These are phyloP conservation scores for Nannochloropsis salina DNA, from an alignment of 108 stramenopile genomes.

Conservation along the genomic window DNA sequence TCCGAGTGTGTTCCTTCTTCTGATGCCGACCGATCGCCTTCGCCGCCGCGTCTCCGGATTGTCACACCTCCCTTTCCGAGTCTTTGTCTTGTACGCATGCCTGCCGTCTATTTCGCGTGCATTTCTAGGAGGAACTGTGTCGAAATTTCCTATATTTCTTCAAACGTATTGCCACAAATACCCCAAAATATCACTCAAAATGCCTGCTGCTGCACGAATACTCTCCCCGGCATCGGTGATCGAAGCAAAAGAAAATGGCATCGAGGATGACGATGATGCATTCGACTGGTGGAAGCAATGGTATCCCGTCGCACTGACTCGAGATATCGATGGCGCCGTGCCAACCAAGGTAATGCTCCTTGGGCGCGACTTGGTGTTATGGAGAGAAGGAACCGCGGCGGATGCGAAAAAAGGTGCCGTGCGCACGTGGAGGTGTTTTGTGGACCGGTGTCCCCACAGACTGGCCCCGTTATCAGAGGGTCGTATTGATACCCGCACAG, in stretches of 20 bases:
- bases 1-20: too few species aligned
- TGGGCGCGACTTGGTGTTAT: slow-evolving; percentile 37
- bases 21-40: too few species aligned
- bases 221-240: too few species aligned
- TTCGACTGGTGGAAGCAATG: slow-evolving; percentile 37
- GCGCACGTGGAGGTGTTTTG: neutral
- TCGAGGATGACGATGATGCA: neutral
- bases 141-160: neutral
- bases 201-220: too few species aligned
- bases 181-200: too few species aligned
- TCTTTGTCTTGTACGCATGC: neutral
- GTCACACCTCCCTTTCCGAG: too few species aligned
- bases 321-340: slow-evolving; percentile 31
- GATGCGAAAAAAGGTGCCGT: slow-evolving; percentile 24
- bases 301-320: slow-evolving; percentile 37
- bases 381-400: slow-evolving; percentile 26
- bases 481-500: slow-evolving; percentile 60
- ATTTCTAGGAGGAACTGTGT: neutral
- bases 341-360: slow-evolving; percentile 31
- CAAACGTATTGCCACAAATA: too few species aligned
- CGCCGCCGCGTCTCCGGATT: too few species aligned
- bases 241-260: neutral
- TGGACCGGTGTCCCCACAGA: slow-evolving; percentile 61
- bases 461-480: slow-evolving; percentile 77
- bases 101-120: neutral